Conservation (phyloP, 371 early-diverging fungal species). For the Basidiobolus meristosporus region DNA sequence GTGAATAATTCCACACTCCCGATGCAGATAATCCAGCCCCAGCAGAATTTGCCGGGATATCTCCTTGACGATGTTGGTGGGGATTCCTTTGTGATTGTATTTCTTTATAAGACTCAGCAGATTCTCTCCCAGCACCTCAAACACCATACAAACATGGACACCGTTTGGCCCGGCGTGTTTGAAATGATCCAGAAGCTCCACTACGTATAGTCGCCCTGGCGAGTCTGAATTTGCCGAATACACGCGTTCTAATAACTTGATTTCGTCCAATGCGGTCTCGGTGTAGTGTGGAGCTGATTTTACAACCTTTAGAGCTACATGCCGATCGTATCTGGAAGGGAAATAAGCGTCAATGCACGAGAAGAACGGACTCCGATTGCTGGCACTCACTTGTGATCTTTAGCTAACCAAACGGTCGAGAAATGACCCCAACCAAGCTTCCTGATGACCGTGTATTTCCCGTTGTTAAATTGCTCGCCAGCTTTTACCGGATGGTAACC, state of each 20-base stretch:
- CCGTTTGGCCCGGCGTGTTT: conserved; percentile 80
- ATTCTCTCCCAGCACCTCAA: conserved; percentile 93
- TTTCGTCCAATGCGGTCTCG: conserved; percentile 90
- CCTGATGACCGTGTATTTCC: conserved; percentile 61
- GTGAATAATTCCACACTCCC: conserved; percentile 95
- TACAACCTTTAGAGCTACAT: conserved; percentile 91
- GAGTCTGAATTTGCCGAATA: conserved; percentile 37
- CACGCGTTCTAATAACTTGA: conserved; percentile 66
- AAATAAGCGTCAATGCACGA: not conserved
- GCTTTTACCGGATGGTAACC: conserved; percentile 85
- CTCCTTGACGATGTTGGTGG: conserved; percentile 63
- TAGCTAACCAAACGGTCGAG: conserved; percentile 89
- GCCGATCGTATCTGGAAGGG: conserved; percentile 28
- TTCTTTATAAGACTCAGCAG: conserved; percentile 63
- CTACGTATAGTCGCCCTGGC: conserved; percentile 42
- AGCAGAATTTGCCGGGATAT: conserved; percentile 70
- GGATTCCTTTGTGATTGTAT: conserved; percentile 68
- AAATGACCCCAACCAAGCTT: conserved; percentile 98
- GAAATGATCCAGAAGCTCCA: conserved; percentile 78
- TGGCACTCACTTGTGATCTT: conserved; percentile 45
- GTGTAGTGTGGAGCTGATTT: conserved; percentile 93
- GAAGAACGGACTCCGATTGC: not conserved
- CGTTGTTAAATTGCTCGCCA: conserved; percentile 65
- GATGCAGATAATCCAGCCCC: conserved; percentile 85
- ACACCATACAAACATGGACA: conserved; percentile 88